A percentile compares a stretch with the other conserved stretches of the same genome.
These are phyloP conservation scores for Trapa incisa DNA, from an alignment of 345 rosid species.

Conservation along the genomic window DNA sequence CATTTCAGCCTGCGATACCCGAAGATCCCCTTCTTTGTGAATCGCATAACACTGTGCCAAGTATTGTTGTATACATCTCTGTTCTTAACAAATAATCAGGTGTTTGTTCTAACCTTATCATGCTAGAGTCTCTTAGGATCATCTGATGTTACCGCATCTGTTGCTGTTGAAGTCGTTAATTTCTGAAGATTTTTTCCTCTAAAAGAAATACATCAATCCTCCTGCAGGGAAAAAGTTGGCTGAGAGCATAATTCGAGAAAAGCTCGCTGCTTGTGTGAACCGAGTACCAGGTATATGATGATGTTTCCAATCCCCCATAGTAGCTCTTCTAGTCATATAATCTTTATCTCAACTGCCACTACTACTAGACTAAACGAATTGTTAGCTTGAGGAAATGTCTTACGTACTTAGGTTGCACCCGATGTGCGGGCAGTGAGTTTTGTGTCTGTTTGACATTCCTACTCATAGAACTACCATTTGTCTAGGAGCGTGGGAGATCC, in stretches of 20 bases:
- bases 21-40: no score
- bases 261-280: slow-evolving; percentile 90
- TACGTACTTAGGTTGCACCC: not conserved
- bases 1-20: no score
- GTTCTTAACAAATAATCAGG: slow-evolving; percentile 88
- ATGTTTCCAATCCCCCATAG: slow-evolving; percentile 5
- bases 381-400: not conserved
- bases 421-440: not conserved
- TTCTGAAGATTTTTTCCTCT: no score
- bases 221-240: slow-evolving; percentile 80
- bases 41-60: slow-evolving; percentile 36
- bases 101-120: not conserved
- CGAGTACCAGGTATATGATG: slow-evolving; percentile 55
- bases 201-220: not conserved
- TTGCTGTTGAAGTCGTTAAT: not conserved
- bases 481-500: no score
- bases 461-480: not conserved
- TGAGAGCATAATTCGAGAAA: slow-evolving; percentile 62
- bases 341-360: not conserved
- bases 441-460: not conserved
- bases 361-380: not conserved
- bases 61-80: slow-evolving; percentile 77
- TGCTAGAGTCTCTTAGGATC: not conserved
- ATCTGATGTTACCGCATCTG: not conserved
- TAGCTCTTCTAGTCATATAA: not conserved